Percentiles rank a stretch among this genome's conserved stretches.
Evolutionary conservation across 208 protist genomes (phyloP).

Genomic region (Trypanosoma platydactyli): DNA sequence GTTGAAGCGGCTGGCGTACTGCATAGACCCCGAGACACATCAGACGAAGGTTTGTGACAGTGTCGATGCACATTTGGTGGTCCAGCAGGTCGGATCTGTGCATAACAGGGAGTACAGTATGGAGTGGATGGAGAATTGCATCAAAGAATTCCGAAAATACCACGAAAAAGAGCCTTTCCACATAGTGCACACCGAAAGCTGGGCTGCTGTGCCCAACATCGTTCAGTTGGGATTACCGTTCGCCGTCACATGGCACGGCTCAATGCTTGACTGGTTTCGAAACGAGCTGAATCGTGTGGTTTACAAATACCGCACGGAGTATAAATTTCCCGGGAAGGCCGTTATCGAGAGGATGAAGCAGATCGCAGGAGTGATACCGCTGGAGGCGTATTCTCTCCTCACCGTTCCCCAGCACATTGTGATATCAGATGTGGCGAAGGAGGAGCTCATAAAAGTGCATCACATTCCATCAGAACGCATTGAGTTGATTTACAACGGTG

Average conservation of each 20-base stretch:
- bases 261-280: conserved; percentile 45
- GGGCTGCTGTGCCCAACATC: conserved; percentile 35
- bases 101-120: conserved; percentile 23
- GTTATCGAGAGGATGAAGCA: conserved; percentile 19
- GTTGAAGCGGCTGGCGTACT: neutral
- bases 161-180: conserved; percentile 24
- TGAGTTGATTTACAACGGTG: conserved; percentile 39
- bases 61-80: conserved; percentile 7
- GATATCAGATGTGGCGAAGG: conserved; percentile 28
- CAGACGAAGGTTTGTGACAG: neutral
- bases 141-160: conserved; percentile 13
- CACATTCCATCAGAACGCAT: conserved; percentile 16
- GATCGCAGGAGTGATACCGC: conserved; percentile 13
- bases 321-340: conserved; percentile 8
- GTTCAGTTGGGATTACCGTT: conserved; percentile 32
- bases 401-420: conserved; percentile 37
- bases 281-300: conserved; percentile 38
- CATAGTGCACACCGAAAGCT: conserved; percentile 34
- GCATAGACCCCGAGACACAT: conserved; percentile 10
- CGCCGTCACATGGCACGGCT: conserved; percentile 42
- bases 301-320: conserved; percentile 32
- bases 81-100: conserved; percentile 29
- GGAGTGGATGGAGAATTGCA: conserved; percentile 22
- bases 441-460: conserved; percentile 19
- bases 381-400: conserved; percentile 32